phyloP scores from a whole-genome alignment of 768 basidiomycete genomes.

The Pleurotus cornucopiae region DNA sequence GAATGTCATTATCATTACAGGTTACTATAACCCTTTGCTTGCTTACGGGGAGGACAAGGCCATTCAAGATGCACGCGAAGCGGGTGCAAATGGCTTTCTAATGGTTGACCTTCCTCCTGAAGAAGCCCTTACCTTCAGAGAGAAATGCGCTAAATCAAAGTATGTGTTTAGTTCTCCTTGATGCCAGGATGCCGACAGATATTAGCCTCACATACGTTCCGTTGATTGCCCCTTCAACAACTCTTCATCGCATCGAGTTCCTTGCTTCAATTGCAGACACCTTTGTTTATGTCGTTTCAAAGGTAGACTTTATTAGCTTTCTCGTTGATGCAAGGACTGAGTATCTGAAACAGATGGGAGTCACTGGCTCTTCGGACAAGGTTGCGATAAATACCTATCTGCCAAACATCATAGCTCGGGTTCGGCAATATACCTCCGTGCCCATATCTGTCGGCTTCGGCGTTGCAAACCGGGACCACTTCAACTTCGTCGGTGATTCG shows the following conservation, averaged over 20 bases:
- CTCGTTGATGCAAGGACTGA: slow-evolving; percentile 5
- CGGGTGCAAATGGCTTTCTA: slow-evolving; percentile 96
- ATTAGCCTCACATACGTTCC: slow-evolving; percentile 90
- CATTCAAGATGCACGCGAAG: slow-evolving; percentile 82
- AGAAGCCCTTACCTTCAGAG: slow-evolving; percentile 87
- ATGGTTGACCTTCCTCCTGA: slow-evolving; percentile 98
- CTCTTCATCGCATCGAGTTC: slow-evolving; percentile 82
- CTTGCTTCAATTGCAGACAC: slow-evolving; percentile 91
- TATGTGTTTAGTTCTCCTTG: slow-evolving; percentile 34
- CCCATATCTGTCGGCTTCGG: slow-evolving; percentile 97
- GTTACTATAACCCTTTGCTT: slow-evolving; percentile 95
- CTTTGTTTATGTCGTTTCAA: slow-evolving; percentile 98
- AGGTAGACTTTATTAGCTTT: slow-evolving; percentile 41
- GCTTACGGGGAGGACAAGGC: slow-evolving; percentile 95
- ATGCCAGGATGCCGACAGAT: neutral
- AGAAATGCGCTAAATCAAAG: slow-evolving; percentile 80
- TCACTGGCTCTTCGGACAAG: slow-evolving; percentile 84
- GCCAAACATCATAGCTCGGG: slow-evolving; percentile 78
- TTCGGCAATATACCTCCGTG: slow-evolving; percentile 72
- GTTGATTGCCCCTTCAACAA: slow-evolving; percentile 91
- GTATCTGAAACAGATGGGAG: slow-evolving; percentile 75
- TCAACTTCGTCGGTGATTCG: slow-evolving; percentile 76
- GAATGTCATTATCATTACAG: slow-evolving; percentile 32
- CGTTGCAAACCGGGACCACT: slow-evolving; percentile 86
- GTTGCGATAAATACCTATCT: slow-evolving; percentile 70